A percentile compares a stretch with the other conserved stretches of the same genome.
phyloP scores from a whole-genome alignment of 768 basidiomycete genomes.

The Gelatoporia subvermispora region DNA sequence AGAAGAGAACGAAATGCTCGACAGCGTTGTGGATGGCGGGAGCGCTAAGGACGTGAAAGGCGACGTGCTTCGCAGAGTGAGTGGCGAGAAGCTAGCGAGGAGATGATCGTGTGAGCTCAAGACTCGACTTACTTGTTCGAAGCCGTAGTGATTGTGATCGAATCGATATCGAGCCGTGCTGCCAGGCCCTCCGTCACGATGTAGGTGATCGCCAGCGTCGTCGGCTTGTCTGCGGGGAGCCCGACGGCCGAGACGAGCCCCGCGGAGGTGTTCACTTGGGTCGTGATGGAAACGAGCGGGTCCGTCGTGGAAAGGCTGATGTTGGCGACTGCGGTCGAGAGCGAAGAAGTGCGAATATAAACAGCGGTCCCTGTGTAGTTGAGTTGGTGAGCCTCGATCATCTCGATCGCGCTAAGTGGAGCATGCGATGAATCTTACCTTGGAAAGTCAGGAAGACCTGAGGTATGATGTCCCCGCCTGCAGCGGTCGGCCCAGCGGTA shows the following conservation, averaged over 20 bases:
- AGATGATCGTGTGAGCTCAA: background rate
- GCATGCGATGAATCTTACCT: conserved; percentile 7
- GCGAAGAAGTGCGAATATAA: conserved; percentile 10
- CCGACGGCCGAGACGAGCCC: conserved; percentile 12
- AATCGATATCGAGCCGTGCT: conserved; percentile 12
- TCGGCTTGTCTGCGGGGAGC: conserved; percentile 13
- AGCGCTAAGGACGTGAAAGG: conserved; percentile 14
- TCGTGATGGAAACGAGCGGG: conserved; percentile 12
- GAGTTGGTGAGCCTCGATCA: background rate
- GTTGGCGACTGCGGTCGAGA: conserved; percentile 13
- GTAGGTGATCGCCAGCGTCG: conserved; percentile 15
- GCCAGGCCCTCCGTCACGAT: background rate
- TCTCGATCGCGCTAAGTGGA: background rate
- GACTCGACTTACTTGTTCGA: conserved; percentile 11
- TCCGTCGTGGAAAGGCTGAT: conserved; percentile 12
- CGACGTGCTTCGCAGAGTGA: background rate
- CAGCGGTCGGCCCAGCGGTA: conserved; percentile 12
- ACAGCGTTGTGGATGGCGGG: conserved; percentile 9
- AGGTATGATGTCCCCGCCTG: conserved; percentile 13
- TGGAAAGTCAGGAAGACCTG: conserved; percentile 15
- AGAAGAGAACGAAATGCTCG: conserved; percentile 4
- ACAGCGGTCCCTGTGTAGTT: conserved; percentile 6
- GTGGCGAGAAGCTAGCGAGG: background rate
- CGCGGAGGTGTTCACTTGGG: conserved; percentile 12
- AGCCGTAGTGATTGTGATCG: conserved; percentile 13